Evolutionary conservation across 371 early-diverging fungal genomes (phyloP), one percentile per base, ranked within the genome.

Genomic region (Mortierella sp.): DNA sequence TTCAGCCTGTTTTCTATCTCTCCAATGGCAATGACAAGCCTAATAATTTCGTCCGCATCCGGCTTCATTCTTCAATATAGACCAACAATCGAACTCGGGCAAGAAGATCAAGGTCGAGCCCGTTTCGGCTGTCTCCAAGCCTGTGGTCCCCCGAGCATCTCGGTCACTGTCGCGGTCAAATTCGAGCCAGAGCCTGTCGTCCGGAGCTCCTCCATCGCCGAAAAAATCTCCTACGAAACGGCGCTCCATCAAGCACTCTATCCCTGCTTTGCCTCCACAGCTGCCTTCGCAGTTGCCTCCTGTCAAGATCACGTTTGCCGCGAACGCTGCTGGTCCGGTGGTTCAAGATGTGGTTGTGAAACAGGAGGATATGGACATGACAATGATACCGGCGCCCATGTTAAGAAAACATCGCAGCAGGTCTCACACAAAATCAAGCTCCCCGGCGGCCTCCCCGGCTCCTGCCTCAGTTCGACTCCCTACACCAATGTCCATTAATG

Each of bases 401-500:
- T 34, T 51, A 6, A 72, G 54, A 70, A 57, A 70, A 16, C 73
- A 54, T 14, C 69, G 73, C 31, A 59, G 77, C 24, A 57, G 59
- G n/a, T 69, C 73, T 13, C 50, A 69, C 44, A 64, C 76, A 31
- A 67, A 50, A 13, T 50, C 82, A 0, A 51, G 28, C 11, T 78
- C 82, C 5, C 79, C 79, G 11, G 28, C 73, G 14, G 44, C 51
- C 8, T 69, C 82, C 16, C 78, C 82, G 28, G 28, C 73, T 21
- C 69, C 57, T 3, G 21, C 67, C 9, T 69, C 59, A 3, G 40
- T 51, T 61, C 54, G 82, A 13, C 75, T 82, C 69, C 82, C 79
- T 5, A 78, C 78, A 26, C 82, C 82, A 26, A 82, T 69, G 14
- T 78, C 79, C 14, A 64, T 73, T 19, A 78, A 69, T 43, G 70